Evolutionary conservation across 176 grass and related monocot species (phyloP), one percentile per base, ranked within the genome.

Genomic region (Zoysia japonica): DNA sequence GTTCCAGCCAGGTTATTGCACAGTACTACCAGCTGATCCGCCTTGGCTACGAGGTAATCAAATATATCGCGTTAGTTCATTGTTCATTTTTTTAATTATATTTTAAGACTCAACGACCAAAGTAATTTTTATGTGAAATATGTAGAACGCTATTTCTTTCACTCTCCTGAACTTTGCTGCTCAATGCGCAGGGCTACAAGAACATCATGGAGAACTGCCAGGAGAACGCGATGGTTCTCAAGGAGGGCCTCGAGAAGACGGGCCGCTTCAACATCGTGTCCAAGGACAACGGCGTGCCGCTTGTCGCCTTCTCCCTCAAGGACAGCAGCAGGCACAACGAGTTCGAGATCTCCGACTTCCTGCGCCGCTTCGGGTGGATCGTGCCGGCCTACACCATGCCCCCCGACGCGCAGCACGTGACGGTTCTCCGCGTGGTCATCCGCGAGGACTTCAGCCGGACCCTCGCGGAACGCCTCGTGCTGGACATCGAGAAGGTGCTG

Each of bases 221-320:
- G 67, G 93, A 89, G 80, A 97, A 97, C 77, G 93, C 93, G 60
- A 85, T 81, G 85, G 93, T 93, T 53, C 86, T 97, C 42, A 93
- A 93, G 88, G 7, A 67, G 37, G 90, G 90, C 2, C 84, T 97
- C 12, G 88, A 97, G 88, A 70, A 61, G 60, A 84, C 78, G 8
- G 93, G 90, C 0, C 70, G 74, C 28, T 93, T 97, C 88, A 89
- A 91, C 84, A 89, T 97, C 65, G 86, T 93, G n/a, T 97, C 93
- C 72, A 97, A 97, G 90, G 93, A 93, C 83, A 13, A 83, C n/a
- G 93, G 90, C 4, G 93, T 97, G 43, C 93, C 93, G 52, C 84
- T 97, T 41, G 93, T 97, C 56, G 93, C 93, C 45, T 97, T 97
- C 93, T 97, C 93, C 20, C 91, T 97, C 80, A 97, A 93, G 93